Base-by-base conservation (phyloP, 1,284 basidiomycete species). In the Kwoniella shivajii region DNA sequence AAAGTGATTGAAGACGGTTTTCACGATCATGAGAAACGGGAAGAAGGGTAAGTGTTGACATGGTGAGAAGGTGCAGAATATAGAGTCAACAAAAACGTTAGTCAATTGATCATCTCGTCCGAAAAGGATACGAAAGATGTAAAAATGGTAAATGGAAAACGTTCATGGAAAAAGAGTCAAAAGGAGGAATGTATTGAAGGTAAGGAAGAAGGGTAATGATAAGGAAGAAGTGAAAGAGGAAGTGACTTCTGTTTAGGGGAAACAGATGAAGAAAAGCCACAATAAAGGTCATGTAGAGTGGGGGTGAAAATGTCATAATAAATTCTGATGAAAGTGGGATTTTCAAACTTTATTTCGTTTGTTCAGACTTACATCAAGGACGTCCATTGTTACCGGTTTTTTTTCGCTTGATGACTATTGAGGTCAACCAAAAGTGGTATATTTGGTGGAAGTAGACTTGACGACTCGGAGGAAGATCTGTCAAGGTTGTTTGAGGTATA, bases 321-420 rank as follows among this genome's bases (percentile, higher is more conserved):
- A 22, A 30, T 29, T 34, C 36, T 47, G 31, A 36, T 47, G 31
- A 16, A n/a, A 47, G 4, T 29, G 18, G 11, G 26, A 20, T 7
- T 18, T 6, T 43, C 11, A 37, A 53, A 53, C 36, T 30, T n/a
- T 50, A 45, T 30, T 39, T 27, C 16, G 16, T 51, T 14, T 29
- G 31, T 37, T 24, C 14, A 18, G 11, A 67, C 68, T 69, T 47
- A 69, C 68, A 54, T 69, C 68, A 18, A 69, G 63, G 20, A 69
- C 68, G 54, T 69, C 68, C 68, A 69, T 69, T 41, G 44, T 43
- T 9, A 13, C 6, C 3, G 14, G 22, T 34, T 11, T 13, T 4
- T 36, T 14, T 20, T 22, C n/a, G 20, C n/a, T n/a, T n/a, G n/a
- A n/a, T n/a, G n/a, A n/a, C n/a, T n/a, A n/a, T n/a, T n/a, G n/a